Evolutionary conservation across 768 basidiomycete species (phyloP), one percentile per base, ranked within the genome.

Genomic region (Phylloporus arenicola): DNA sequence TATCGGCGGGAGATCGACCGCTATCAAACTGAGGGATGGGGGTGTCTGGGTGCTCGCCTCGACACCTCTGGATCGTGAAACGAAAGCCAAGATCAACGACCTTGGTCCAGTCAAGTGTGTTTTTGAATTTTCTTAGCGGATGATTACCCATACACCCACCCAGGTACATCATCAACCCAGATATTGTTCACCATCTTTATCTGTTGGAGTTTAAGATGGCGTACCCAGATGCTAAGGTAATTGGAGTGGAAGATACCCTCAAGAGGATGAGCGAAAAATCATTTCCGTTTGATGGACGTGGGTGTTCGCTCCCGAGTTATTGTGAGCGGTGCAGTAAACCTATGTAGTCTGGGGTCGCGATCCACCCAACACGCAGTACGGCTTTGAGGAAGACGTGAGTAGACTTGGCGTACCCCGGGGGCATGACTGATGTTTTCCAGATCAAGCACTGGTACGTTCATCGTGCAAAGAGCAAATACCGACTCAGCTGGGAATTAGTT

Each of bases 1-100:
- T 4, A 70, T 92, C 25, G 92, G 92, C 1, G 90, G 91, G 17
- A 74, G 92, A 40, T 84, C 88, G 7, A 94, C 91, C 0, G 92
- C 90, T 0, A 73, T 94, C 58, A 80, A 76, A 66, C 73, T 93
- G 20, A 68, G 68, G 34, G 75, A 78, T 44, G 82, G 84, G 33
- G 82, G 79, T 12, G 82, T 93, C 24, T 93, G 88, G 81, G 74
- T 92, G 12, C 72, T 91, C n/a, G 90, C 88, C 0, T 91, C 88
- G 1, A 85, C 85, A 8, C 85, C 87, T 1, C 69, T 89, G 47
- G 78, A 80, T 33, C 69, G 71, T 3, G 80, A 81, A 24, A 91
- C 88, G 3, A 84, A 83, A 61, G 51, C 67, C 4, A 82, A 77
- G 40, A 65, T 91, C 9, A 73, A 80, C 41, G 72, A 75, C 22